phyloP scores from a whole-genome alignment of 2,329 filamentous ascomycete species.

The Dichotomopilus funicola region DNA sequence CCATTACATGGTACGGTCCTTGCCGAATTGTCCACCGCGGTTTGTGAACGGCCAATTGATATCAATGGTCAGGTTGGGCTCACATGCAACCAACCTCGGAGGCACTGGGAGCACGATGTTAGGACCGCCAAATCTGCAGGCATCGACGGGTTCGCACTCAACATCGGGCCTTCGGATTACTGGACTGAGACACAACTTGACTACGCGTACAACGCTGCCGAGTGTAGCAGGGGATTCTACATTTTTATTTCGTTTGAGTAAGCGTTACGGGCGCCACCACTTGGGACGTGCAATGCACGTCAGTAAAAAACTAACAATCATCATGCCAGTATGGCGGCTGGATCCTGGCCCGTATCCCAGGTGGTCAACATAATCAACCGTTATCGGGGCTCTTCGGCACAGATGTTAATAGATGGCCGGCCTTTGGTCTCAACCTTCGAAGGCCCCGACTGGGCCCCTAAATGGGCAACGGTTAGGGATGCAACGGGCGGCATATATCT shows the following conservation, averaged over 20 bases:
- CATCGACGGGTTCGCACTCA: constrained; percentile 38
- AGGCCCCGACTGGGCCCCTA: constrained; percentile 36
- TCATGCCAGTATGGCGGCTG: constrained; percentile 25
- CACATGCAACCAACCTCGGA: constrained; percentile 25
- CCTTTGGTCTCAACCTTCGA: constrained; percentile 49
- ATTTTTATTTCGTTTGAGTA: constrained; percentile 33
- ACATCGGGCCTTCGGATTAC: constrained; percentile 31
- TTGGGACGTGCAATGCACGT: not conserved
- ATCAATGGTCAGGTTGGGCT: constrained; percentile 27
- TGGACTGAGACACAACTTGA: constrained; percentile 30
- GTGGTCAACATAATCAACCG: constrained; percentile 30
- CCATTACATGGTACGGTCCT: constrained; percentile 23
- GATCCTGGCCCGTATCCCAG: constrained; percentile 20
- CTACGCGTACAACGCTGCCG: constrained; percentile 30
- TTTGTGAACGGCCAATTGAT: not conserved
- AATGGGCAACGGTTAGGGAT: constrained; percentile 37
- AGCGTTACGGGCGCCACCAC: not conserved
- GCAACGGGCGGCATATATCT: constrained; percentile 34
- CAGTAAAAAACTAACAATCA: constrained; percentile 1
- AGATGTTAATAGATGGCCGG: constrained; percentile 35
- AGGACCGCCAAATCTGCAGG: constrained; percentile 31
- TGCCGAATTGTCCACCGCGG: too few relatives aligned
- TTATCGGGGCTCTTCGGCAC: constrained; percentile 32
- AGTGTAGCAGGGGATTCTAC: constrained; percentile 26
- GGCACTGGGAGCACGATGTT: constrained; percentile 32